A percentile compares a stretch with the other conserved stretches of the same genome.
Conservation (phyloP, 257 asterid genomes). For the Gentiana straminea region DNA sequence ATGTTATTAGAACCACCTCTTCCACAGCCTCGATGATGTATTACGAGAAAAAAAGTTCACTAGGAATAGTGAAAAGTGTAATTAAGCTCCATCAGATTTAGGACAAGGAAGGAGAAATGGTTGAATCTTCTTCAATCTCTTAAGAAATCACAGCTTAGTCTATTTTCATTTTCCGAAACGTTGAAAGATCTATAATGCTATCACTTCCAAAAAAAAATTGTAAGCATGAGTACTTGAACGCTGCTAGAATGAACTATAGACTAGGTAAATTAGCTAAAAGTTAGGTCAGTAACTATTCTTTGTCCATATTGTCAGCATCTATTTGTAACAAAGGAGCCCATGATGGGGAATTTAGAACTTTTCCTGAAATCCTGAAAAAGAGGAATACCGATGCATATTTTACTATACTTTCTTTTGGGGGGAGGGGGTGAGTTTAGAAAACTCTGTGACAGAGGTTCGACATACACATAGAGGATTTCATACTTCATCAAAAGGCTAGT, state of each 20-base stretch:
- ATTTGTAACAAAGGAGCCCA: background rate
- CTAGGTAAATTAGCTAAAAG: slow-evolving; percentile 3
- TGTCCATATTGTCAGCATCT: slow-evolving; percentile 4
- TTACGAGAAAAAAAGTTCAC: slow-evolving; percentile 4
- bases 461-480: too few relatives aligned
- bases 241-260: slow-evolving; percentile 7
- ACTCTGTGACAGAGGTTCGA: too few relatives aligned
- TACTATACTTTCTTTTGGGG: background rate
- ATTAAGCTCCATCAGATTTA: background rate
- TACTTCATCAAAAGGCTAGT: too few relatives aligned
- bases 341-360: slow-evolving; percentile 5
- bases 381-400: background rate
- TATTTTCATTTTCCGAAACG: slow-evolving; percentile 4
- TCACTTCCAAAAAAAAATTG: slow-evolving; percentile 5
- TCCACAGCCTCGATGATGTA: slow-evolving; percentile 57
- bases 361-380: slow-evolving; percentile 2
- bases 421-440: too few relatives aligned
- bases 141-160: slow-evolving; percentile 7
- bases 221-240: slow-evolving; percentile 7
- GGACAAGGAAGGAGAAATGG: slow-evolving; percentile 5
- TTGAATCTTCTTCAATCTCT: background rate
- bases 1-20: slow-evolving; percentile 42
- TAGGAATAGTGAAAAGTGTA: background rate
- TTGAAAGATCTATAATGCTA: slow-evolving; percentile 2
- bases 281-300: slow-evolving; percentile 8